phyloP scores from a whole-genome alignment of 805 yeast genomes.

The Candida wancherniae region DNA sequence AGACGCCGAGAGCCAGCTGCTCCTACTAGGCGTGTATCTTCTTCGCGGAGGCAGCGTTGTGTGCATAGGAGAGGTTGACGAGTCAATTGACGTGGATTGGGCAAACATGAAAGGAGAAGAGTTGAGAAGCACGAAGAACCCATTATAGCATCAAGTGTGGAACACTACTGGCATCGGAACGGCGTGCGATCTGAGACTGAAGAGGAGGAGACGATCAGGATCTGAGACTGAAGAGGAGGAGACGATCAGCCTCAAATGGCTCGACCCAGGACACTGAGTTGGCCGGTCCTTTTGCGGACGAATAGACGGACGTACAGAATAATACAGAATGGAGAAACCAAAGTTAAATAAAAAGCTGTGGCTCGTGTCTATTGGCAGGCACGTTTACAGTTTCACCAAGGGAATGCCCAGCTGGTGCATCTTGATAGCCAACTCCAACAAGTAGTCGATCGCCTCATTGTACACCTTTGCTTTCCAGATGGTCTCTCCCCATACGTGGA shows the following conservation, averaged over 20 bases:
- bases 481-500: slow-evolving; percentile 93
- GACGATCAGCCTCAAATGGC: too few species aligned
- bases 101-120: slow-evolving; percentile 24
- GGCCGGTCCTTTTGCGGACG: too few species aligned
- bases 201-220: too few species aligned
- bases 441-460: slow-evolving; percentile 89
- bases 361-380: too few species aligned
- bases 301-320: too few species aligned
- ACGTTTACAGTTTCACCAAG: slow-evolving; percentile 28
- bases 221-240: too few species aligned
- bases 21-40: slow-evolving; percentile 45
- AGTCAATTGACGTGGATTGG: slow-evolving; percentile 42
- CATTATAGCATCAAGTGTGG: too few species aligned
- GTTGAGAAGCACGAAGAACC: slow-evolving; percentile 38
- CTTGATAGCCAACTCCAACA: slow-evolving; percentile 78
- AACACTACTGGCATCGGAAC: too few species aligned
- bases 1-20: slow-evolving; percentile 38
- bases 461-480: slow-evolving; percentile 91
- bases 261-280: too few species aligned
- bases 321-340: too few species aligned
- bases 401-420: slow-evolving; percentile 71
- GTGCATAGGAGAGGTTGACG: slow-evolving; percentile 51
- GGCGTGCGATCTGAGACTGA: too few species aligned
- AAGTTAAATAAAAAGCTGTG: too few species aligned
- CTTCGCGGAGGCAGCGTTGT: slow-evolving; percentile 58